Percentiles rank a stretch among this genome's conserved stretches.
Evolutionary conservation across 2,329 filamentous ascomycete genomes (phyloP).

Genomic region (Verticillium dahliae): DNA sequence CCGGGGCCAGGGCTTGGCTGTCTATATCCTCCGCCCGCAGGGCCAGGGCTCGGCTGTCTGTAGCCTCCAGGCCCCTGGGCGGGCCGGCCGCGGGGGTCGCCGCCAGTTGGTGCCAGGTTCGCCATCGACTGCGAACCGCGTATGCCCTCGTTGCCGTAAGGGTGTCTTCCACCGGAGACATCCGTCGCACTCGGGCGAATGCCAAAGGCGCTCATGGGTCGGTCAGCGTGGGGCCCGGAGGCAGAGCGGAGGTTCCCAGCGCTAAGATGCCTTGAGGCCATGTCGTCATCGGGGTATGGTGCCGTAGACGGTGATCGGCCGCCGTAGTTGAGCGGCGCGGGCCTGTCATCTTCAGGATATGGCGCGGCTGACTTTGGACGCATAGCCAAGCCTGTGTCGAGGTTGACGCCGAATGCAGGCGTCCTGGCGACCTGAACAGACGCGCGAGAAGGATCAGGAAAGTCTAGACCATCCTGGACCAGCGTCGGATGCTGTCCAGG

Average conservation of each 20-base stretch:
- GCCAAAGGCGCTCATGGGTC: conserved; percentile 46
- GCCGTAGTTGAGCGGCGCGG: conserved; percentile 37
- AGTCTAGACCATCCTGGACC: conserved; percentile 31
- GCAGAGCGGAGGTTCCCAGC: conserved; percentile 43
- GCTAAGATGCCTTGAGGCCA: conserved; percentile 26
- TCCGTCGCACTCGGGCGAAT: conserved; percentile 36
- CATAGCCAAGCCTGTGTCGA: conserved; percentile 28
- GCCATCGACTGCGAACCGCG: conserved; percentile 37
- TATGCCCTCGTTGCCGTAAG: conserved; percentile 15
- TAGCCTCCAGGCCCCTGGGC: conserved; percentile 33
- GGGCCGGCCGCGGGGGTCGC: conserved; percentile 35
- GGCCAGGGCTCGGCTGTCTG: conserved; percentile 32
- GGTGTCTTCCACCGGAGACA: conserved; percentile 4
- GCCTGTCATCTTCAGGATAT: conserved; percentile 63
- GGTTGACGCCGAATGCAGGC: conserved; percentile 43
- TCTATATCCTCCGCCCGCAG: conserved; percentile 25
- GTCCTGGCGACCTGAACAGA: conserved; percentile 25
- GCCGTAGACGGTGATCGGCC: conserved; percentile 38
- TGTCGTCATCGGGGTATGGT: conserved; percentile 49
- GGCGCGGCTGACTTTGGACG: conserved; percentile 55
- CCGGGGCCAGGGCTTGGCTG: conserved; percentile 29
- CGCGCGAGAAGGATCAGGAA: conserved; percentile 40
- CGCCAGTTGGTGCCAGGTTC: conserved; percentile 36
- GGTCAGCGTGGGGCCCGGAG: conserved; percentile 39
- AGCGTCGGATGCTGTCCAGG: conserved; percentile 30